Percentiles rank a stretch among this genome's conserved stretches.
Conservation (phyloP, 2,329 filamentous ascomycete species). For the Blumeria hordei region DNA sequence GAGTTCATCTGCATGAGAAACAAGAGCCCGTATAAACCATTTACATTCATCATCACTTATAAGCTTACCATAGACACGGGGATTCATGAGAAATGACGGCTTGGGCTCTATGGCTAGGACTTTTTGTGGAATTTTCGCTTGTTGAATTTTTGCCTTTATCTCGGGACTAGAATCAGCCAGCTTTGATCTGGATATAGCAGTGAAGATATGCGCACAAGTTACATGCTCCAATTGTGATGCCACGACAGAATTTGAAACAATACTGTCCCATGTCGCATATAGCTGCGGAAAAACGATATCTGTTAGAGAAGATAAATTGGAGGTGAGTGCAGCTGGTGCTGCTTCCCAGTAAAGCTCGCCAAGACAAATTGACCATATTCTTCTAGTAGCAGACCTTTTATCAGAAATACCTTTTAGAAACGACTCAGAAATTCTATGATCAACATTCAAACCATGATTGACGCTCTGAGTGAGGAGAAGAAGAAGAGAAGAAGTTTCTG, state of each 20-base stretch:
- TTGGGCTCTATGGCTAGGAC: slow-evolving; percentile 51
- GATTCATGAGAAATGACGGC: slow-evolving; percentile 66
- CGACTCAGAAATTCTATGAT: slow-evolving; percentile 41
- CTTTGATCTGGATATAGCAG: slow-evolving; percentile 32
- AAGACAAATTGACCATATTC: slow-evolving; percentile 54
- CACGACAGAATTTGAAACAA: slow-evolving; percentile 49
- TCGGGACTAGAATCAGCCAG: slow-evolving; percentile 30
- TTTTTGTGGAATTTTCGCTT: slow-evolving; percentile 36
- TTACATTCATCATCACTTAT: slow-evolving; percentile 47
- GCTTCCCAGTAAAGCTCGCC: slow-evolving; percentile 40
- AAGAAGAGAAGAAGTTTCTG: slow-evolving; percentile 49
- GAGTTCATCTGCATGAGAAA: slow-evolving; percentile 31
- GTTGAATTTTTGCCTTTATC: slow-evolving; percentile 31
- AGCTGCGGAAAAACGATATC: slow-evolving; percentile 30
- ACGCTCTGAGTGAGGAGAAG: slow-evolving; percentile 40
- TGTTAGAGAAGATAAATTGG: slow-evolving; percentile 24
- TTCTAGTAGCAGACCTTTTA: slow-evolving; percentile 56
- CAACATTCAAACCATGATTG: slow-evolving; percentile 31
- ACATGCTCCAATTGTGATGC: slow-evolving; percentile 67
- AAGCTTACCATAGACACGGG: slow-evolving; percentile 65
- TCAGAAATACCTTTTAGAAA: slow-evolving; percentile 66
- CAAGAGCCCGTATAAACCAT: slow-evolving; percentile 53
- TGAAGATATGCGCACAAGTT: slow-evolving; percentile 51
- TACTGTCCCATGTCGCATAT: slow-evolving; percentile 51
- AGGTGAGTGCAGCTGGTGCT: slow-evolving; percentile 22